These are phyloP conservation scores for Hemisphaericaspora xylanilytica DNA, from an alignment of 1,139 yeast genomes.

Conservation along the genomic window DNA sequence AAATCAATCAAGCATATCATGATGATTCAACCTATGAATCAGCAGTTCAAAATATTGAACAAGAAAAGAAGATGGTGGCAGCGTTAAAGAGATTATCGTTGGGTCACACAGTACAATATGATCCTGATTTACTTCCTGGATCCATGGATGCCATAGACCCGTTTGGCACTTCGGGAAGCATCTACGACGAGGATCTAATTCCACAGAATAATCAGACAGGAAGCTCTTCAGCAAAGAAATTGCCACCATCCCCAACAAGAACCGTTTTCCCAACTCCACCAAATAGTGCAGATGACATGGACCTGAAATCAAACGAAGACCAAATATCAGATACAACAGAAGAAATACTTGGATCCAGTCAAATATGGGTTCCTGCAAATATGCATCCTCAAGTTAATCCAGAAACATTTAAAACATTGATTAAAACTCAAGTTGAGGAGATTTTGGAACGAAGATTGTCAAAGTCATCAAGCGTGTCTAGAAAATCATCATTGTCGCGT, in stretches of 20 bases:
- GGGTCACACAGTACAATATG: slow-evolving; percentile 50
- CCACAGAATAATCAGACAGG: slow-evolving; percentile 4
- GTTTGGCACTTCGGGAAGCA: slow-evolving; percentile 1
- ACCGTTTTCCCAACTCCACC: background rate
- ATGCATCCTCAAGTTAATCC: slow-evolving; percentile 94
- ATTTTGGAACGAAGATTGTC: slow-evolving; percentile 44
- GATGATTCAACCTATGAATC: slow-evolving; percentile 26
- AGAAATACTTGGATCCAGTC: slow-evolving; percentile 22
- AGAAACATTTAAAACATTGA: slow-evolving; percentile 80
- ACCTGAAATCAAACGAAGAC: background rate
- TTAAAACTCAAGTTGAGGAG: slow-evolving; percentile 76
- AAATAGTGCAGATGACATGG: slow-evolving; percentile 2
- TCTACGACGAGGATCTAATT: slow-evolving; percentile 11
- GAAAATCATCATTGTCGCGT: slow-evolving; percentile 31
- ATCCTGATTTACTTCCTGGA: slow-evolving; percentile 51
- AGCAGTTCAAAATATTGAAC: slow-evolving; percentile 51
- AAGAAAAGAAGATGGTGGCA: slow-evolving; percentile 58
- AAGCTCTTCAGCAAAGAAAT: background rate
- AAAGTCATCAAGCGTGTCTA: slow-evolving; percentile 27
- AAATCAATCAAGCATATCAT: slow-evolving; percentile 12
- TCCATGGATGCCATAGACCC: slow-evolving; percentile 34
- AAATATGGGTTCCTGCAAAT: slow-evolving; percentile 91
- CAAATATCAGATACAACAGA: background rate
- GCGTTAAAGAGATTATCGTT: slow-evolving; percentile 56
- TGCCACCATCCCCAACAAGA: background rate